Evolutionary conservation across 805 yeast species (phyloP), one percentile per base, ranked within the genome.

Genomic region (Suhomyces sp.): DNA sequence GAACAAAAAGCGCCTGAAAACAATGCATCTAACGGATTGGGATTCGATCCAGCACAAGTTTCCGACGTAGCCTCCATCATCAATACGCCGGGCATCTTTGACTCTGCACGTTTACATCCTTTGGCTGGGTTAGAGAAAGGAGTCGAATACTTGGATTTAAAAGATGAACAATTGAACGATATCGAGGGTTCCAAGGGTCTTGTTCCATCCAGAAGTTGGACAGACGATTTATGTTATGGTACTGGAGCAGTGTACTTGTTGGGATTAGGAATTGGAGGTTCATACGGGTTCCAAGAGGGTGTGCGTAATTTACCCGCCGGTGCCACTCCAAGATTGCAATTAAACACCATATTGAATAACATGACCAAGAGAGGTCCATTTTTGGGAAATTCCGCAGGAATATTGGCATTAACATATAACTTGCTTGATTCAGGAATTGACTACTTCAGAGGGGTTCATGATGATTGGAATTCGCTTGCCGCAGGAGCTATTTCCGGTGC

Each of bases 171-270:
- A 44, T 67, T 88, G 43, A 76, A 79, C 30, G 63, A 76, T n/a
- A 62, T 86, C 51, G 95, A 88, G 53, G 96, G 96, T 25, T 78
- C 95, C 2, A 88, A 86, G 55, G 95, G 96, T 39, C 59, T 91
- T 40, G 76, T 93, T 44, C 96, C 98, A 18, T 84, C 95, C n/a
- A 81, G 97, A 68, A 95, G 95, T 50, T 93, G 96, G 95, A 77
- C 88, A 11, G 98, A 93, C 61, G 98, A 93, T 67, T 74, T 93
- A 46, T 88, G 97, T 75, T 93, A 93, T 63, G 98, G 98, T 50
- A 84, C 98, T 8, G 98, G 98, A 63, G 81, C 96, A 5, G 88
- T 88, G 34, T 93, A 93, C 58, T 72, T 93, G 48, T 50, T 84
- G 20, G 95, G 95, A 27, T 73, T 93, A 47, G 95, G 95, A 22